phyloP scores from a whole-genome alignment of 345 rosid species.

The Salix dunnii region DNA sequence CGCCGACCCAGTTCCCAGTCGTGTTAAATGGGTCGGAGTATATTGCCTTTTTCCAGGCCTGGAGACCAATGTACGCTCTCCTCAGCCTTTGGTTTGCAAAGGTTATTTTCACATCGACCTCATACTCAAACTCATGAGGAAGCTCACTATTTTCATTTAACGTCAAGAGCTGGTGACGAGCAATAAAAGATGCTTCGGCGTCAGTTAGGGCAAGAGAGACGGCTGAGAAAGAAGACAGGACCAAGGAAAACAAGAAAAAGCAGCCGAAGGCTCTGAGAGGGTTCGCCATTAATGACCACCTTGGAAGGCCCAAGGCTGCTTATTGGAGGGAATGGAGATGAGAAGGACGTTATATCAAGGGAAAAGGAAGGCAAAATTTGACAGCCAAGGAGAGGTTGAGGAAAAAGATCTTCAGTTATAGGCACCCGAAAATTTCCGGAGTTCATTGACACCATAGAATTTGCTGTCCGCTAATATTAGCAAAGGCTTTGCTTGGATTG shows the following conservation, averaged over 20 bases:
- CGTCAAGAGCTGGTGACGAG: slow-evolving; percentile 61
- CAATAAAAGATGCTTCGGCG: slow-evolving; percentile 52
- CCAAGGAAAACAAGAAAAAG: slow-evolving; percentile 31
- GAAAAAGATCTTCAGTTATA: slow-evolving; percentile 1
- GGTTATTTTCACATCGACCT: slow-evolving; percentile 30
- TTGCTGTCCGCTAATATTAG: slow-evolving; percentile 5
- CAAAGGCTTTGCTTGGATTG: neutral
- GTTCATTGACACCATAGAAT: neutral
- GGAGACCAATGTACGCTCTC: slow-evolving; percentile 64
- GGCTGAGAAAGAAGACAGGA: slow-evolving; percentile 18
- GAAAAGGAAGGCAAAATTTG: slow-evolving; percentile 7
- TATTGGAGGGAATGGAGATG: slow-evolving; percentile 24
- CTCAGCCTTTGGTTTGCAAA: slow-evolving; percentile 59
- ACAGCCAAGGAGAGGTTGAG: slow-evolving; percentile 19
- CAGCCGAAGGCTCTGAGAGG: slow-evolving; percentile 53
- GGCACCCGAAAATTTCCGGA: slow-evolving; percentile 2
- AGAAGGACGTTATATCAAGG: slow-evolving; percentile 25
- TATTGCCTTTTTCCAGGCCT: slow-evolving; percentile 69
- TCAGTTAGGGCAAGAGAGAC: slow-evolving; percentile 45
- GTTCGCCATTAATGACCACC: slow-evolving; percentile 44
- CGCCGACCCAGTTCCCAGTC: slow-evolving; percentile 70
- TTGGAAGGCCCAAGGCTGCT: slow-evolving; percentile 82
- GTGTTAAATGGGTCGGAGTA: slow-evolving; percentile 71
- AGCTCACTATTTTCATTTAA: slow-evolving; percentile 40
- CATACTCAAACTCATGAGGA: slow-evolving; percentile 27